phyloP scores from a whole-genome alignment of 441 rosid genomes.

The Populus hybrid region DNA sequence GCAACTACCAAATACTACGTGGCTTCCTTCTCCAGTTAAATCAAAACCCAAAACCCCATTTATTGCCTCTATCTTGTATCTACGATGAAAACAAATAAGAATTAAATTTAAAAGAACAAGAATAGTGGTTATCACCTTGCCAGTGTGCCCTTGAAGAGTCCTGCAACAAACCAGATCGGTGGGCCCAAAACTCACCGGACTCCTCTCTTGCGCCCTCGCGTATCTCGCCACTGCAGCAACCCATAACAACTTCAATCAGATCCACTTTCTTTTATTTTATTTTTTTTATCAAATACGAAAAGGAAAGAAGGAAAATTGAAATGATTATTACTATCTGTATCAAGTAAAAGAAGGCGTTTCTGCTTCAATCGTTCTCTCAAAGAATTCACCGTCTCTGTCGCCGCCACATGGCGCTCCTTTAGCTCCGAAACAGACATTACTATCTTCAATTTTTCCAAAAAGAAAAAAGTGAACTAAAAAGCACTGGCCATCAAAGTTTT shows the following conservation, averaged over 20 bases:
- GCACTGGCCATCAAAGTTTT: neutral
- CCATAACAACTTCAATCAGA: slow-evolving; percentile 22
- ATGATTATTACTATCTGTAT: slow-evolving; percentile 56
- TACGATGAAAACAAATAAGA: neutral
- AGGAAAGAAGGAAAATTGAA: neutral
- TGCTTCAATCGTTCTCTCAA: slow-evolving; percentile 73
- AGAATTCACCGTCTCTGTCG: slow-evolving; percentile 58
- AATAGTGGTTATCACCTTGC: slow-evolving; percentile 53
- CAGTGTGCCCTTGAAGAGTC: slow-evolving; percentile 92
- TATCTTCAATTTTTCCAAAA: neutral
- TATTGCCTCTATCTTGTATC: neutral
- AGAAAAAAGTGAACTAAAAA: slow-evolving; percentile 2
- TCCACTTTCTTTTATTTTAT: neutral
- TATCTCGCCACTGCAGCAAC: slow-evolving; percentile 59
- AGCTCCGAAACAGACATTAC: slow-evolving; percentile 82
- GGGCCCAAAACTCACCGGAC: slow-evolving; percentile 69
- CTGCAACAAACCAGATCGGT: slow-evolving; percentile 97
- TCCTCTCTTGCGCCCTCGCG: slow-evolving; percentile 58
- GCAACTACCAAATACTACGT: neutral
- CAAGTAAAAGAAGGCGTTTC: slow-evolving; percentile 73
- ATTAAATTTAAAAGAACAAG: neutral
- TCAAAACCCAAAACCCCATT: neutral
- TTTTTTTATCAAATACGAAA: neutral
- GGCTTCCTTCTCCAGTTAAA: neutral
- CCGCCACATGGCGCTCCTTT: slow-evolving; percentile 75